phyloP scores from a whole-genome alignment of 495 filamentous ascomycete genomes.

The Penicillium lividum region DNA sequence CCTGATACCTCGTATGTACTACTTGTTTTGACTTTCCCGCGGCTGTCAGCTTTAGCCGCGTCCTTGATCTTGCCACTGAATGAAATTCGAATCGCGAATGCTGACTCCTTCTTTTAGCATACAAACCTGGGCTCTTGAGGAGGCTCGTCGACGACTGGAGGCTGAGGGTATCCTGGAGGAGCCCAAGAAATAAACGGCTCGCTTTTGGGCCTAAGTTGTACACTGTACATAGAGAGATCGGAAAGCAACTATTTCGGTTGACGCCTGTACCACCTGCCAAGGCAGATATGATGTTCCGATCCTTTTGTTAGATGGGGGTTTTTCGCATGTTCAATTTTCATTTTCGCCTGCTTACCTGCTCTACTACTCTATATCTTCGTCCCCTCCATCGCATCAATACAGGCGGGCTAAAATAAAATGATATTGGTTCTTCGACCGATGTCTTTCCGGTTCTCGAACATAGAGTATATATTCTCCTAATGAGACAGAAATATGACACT shows the following conservation, averaged over 20 bases:
- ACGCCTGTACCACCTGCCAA: conserved; percentile 34
- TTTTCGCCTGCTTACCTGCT: conserved; percentile 28
- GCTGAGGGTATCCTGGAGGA: conserved; percentile 91
- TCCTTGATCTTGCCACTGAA: not conserved
- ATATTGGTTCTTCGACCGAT: conserved; percentile 13
- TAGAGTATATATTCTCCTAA: not conserved
- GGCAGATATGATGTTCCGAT: conserved; percentile 39
- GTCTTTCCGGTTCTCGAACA: not conserved
- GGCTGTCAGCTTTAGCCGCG: not conserved
- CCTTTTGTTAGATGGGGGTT: conserved; percentile 42
- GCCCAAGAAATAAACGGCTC: conserved; percentile 48
- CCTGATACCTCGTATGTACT: conserved; percentile 92
- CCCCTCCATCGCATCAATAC: conserved; percentile 32
- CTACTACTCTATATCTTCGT: conserved; percentile 40
- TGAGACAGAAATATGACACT: not conserved
- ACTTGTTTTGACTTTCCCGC: not conserved
- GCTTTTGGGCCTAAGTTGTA: conserved; percentile 35
- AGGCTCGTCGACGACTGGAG: conserved; percentile 90
- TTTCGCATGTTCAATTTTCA: conserved; percentile 37
- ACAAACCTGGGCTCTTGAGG: conserved; percentile 98
- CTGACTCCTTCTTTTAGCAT: conserved; percentile 62
- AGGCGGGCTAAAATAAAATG: conserved; percentile 27
- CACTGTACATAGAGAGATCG: conserved; percentile 52
- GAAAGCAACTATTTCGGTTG: conserved; percentile 36
- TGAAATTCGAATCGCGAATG: conserved; percentile 3